Evolutionary conservation across 2,329 filamentous ascomycete species (phyloP).

Genomic region (Blastomyces emzantsi): DNA sequence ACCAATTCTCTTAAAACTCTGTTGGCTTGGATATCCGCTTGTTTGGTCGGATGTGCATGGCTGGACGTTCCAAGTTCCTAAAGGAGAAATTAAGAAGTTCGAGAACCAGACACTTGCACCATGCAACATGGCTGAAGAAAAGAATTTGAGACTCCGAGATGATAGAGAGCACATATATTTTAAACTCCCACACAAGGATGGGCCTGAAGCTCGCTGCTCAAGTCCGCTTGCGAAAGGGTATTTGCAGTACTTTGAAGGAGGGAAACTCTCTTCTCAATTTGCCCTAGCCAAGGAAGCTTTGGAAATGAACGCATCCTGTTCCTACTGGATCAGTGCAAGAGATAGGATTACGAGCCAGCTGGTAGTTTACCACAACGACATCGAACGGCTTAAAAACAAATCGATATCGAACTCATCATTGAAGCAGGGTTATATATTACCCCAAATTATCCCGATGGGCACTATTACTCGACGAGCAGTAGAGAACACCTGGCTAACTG

Average conservation of each 20-base stretch:
- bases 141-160: constrained; percentile 54
- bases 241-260: constrained; percentile 81
- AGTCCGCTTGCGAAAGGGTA: constrained; percentile 91
- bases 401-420: constrained; percentile 19
- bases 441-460: constrained; percentile 96
- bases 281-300: constrained; percentile 86
- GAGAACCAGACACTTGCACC: constrained; percentile 59
- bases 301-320: constrained; percentile 98
- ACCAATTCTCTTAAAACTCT: constrained; percentile 69
- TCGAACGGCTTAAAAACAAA: constrained; percentile 21
- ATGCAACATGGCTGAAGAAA: constrained; percentile 70
- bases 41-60: constrained; percentile 90
- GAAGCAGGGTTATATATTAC: constrained; percentile 73
- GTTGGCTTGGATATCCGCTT: constrained; percentile 83
- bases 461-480: constrained; percentile 91
- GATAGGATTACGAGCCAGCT: constrained; percentile 93
- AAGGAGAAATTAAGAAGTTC: constrained; percentile 55
- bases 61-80: constrained; percentile 78
- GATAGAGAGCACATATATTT: constrained; percentile 65
- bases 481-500: constrained; percentile 97
- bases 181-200: constrained; percentile 95
- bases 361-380: constrained; percentile 73
- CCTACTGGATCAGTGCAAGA: constrained; percentile 96
- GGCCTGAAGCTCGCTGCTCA: constrained; percentile 70
- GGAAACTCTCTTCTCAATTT: constrained; percentile 77